Conservation (phyloP, 768 basidiomycete genomes). For the Mycena floridula region DNA sequence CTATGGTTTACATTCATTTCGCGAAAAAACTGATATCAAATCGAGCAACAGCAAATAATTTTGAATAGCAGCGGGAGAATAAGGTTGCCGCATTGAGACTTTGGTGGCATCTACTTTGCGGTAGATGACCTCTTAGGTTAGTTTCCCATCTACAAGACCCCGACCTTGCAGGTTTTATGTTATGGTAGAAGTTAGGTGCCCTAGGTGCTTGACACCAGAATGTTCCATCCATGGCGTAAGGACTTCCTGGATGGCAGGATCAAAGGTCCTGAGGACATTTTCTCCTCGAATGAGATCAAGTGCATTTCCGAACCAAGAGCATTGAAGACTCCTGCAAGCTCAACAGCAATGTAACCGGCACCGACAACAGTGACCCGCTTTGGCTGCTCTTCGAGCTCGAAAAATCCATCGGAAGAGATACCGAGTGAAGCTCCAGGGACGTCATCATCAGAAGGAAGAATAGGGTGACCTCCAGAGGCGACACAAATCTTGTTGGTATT, state of each 20-base stretch:
- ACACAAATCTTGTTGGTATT: conserved; percentile 74
- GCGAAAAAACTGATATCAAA: too few species aligned
- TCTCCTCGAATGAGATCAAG: conserved; percentile 85
- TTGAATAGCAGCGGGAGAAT: too few species aligned
- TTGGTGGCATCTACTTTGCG: too few species aligned
- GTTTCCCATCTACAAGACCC: too few species aligned
- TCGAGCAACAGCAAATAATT: too few species aligned
- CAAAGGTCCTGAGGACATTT: conserved; percentile 88
- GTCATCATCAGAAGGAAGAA: conserved; percentile 65
- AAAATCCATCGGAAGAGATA: conserved; percentile 94
- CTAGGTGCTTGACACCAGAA: conserved; percentile 85
- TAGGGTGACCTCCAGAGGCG: conserved; percentile 84
- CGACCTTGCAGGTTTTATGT: too few species aligned
- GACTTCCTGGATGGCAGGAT: conserved; percentile 77
- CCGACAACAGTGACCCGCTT: conserved; percentile 92
- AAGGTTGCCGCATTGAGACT: too few species aligned
- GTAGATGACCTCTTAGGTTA: too few species aligned
- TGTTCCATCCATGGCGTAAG: conserved; percentile 91
- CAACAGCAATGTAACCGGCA: conserved; percentile 97
- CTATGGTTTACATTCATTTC: too few species aligned
- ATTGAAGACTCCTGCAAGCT: conserved; percentile 92
- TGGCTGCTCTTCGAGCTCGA: conserved; percentile 85
- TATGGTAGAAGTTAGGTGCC: too few species aligned
- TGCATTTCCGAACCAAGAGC: conserved; percentile 90
- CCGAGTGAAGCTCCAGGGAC: conserved; percentile 91